Conservation (phyloP, 192 early-diverging fungal genomes). For the Gamsiella multidivaricata region DNA sequence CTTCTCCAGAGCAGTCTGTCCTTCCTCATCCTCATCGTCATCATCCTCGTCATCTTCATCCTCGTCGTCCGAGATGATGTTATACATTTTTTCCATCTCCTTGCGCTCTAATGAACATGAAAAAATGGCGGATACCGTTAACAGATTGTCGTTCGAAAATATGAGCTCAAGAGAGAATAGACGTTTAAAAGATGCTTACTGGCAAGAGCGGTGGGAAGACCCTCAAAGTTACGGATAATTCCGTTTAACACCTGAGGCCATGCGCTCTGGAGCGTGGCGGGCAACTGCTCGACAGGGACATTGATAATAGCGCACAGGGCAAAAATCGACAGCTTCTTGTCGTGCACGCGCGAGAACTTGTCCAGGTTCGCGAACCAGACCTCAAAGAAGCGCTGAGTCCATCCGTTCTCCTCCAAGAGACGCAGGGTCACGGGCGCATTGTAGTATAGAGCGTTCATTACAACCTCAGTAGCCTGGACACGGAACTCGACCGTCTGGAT, state of each 20-base stretch:
- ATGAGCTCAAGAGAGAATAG: neutral
- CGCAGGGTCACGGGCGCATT: slow-evolving; percentile 81
- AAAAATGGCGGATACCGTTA: slow-evolving; percentile 1
- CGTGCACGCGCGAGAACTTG: slow-evolving; percentile 89
- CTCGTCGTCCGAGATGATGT: slow-evolving; percentile 27
- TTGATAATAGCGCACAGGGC: slow-evolving; percentile 80
- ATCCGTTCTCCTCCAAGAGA: slow-evolving; percentile 81
- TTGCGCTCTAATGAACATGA: slow-evolving; percentile 23
- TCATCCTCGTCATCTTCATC: slow-evolving; percentile 52
- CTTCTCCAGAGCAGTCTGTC: slow-evolving; percentile 44
- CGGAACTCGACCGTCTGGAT: slow-evolving; percentile 76
- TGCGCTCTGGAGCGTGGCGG: slow-evolving; percentile 73
- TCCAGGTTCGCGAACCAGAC: slow-evolving; percentile 78
- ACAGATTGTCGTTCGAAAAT: neutral
- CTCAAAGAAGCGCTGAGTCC: slow-evolving; percentile 84
- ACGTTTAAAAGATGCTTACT: slow-evolving; percentile 49
- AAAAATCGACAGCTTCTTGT: slow-evolving; percentile 93
- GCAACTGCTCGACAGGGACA: slow-evolving; percentile 77
- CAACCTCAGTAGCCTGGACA: slow-evolving; percentile 81
- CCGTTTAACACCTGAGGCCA: slow-evolving; percentile 82
- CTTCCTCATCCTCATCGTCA: slow-evolving; percentile 69
- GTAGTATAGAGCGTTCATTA: slow-evolving; percentile 90
- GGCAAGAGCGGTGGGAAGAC: slow-evolving; percentile 76
- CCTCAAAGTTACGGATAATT: slow-evolving; percentile 78
- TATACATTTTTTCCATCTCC: slow-evolving; percentile 53